phyloP scores from a whole-genome alignment of 495 filamentous ascomycete species.

The Friedmanniomyces simplex region DNA sequence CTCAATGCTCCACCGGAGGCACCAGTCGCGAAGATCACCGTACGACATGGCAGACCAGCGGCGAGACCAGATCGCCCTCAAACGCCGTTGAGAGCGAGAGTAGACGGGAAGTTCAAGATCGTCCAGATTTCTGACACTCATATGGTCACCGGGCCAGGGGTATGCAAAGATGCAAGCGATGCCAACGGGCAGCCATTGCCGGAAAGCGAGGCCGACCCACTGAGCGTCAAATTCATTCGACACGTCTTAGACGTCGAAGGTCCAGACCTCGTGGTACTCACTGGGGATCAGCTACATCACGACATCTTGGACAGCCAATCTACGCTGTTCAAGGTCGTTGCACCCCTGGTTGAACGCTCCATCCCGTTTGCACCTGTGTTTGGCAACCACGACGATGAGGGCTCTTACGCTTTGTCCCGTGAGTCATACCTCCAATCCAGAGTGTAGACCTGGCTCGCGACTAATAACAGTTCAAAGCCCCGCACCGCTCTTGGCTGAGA shows the following conservation, averaged over 20 bases:
- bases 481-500: too few relatives aligned
- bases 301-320: conserved; percentile 67
- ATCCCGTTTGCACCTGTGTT: too few relatives aligned
- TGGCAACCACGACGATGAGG: too few relatives aligned
- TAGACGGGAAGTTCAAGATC: conserved; percentile 87
- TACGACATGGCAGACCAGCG: conserved; percentile 28
- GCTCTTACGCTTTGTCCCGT: too few relatives aligned
- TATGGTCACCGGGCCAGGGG: conserved; percentile 72
- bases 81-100: conserved; percentile 53
- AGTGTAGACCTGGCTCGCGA: too few relatives aligned
- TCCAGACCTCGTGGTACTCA: conserved; percentile 79
- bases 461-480: too few relatives aligned
- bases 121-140: conserved; percentile 89
- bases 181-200: conserved; percentile 27
- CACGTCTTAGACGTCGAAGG: conserved; percentile 76
- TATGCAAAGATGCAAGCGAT: conserved; percentile 55
- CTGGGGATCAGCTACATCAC: conserved; percentile 87
- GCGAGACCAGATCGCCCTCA: neutral
- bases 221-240: conserved; percentile 78
- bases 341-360: too few relatives aligned
- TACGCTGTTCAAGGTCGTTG: conserved; percentile 37
- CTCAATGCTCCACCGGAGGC: conserved; percentile 51
- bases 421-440: too few relatives aligned
- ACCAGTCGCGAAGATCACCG: conserved; percentile 58
- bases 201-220: conserved; percentile 77